Evolutionary conservation across 2,329 filamentous ascomycete genomes (phyloP), one percentile per base, ranked within the genome.

Genomic region (Cryphonectria carpinicola): DNA sequence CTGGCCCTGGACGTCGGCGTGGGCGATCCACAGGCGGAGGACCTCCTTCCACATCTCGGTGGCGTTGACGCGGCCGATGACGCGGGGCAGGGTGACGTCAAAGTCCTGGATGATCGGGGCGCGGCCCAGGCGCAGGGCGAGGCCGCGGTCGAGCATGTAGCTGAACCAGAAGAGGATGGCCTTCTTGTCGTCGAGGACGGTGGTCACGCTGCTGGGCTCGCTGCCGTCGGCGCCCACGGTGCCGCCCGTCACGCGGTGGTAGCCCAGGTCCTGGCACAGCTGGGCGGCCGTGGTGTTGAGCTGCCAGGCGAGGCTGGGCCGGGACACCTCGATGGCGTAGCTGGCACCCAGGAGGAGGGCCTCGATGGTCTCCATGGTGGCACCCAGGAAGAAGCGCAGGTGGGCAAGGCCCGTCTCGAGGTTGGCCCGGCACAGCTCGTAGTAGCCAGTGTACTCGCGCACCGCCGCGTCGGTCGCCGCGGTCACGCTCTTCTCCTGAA

Each of bases 231-330:
- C 32, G 17, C 56, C 62, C 52, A 79, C 74, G 17, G 78, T 78
- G 43, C 80, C 76, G 3, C 75, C 77, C 54, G 79, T 79, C 17
- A 77, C 75, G 65, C 87, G 84, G 76, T 91, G 89, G 71, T 88
- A 90, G 3, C 89, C 89, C 4, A 90, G 84, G 0, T 86, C 87
- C 74, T 90, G 88, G 73, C 88, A 90, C 67, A 92, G 81, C 66
- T 87, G 84, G 17, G 86, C 85, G 0, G 89, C 89, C 25, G 85
- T 84, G 8, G 85, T 87, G 35, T 85, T 86, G 25, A 92, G 80
- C n/a, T 88, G 86, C 86, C 89, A 90, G n/a, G 87, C 88, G 4
- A 92, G 82, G 0, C 88, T 88, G 0, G 89, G 88, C 54, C 88
- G 87, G 4, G 88, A 89, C 19, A 86, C 83, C 72, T 91, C 89